These are phyloP conservation scores for Coniochaeta sp. DNA, from an alignment of 2,329 filamentous ascomycete species.

Conservation along the genomic window DNA sequence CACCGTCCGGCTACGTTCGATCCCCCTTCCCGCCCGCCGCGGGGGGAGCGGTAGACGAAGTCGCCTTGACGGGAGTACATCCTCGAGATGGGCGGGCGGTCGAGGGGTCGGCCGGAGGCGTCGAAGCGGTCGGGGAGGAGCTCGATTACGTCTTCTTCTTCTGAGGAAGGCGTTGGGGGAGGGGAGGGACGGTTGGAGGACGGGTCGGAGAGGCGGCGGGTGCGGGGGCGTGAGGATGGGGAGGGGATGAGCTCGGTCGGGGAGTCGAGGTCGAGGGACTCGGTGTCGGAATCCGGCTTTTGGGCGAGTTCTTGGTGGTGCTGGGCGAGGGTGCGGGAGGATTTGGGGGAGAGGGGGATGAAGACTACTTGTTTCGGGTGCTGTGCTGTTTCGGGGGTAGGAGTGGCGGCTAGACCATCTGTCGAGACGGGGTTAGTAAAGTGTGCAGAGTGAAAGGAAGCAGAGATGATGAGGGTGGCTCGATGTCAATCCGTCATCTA, in stretches of 20 bases:
- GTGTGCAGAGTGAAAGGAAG: not conserved
- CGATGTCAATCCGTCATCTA: not conserved
- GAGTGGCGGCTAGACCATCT: slow-evolving; percentile 11
- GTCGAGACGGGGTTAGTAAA: not conserved
- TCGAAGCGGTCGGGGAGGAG: slow-evolving; percentile 42
- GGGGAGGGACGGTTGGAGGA: slow-evolving; percentile 26
- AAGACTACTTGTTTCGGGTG: slow-evolving; percentile 38
- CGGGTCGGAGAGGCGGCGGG: slow-evolving; percentile 25
- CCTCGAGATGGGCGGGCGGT: slow-evolving; percentile 11
- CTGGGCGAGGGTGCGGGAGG: slow-evolving; percentile 34
- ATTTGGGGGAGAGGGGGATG: slow-evolving; percentile 42
- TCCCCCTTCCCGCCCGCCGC: slow-evolving; percentile 22
- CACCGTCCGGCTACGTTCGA: slow-evolving; percentile 35
- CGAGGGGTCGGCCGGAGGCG: slow-evolving; percentile 31
- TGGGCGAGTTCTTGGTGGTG: slow-evolving; percentile 28
- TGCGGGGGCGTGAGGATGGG: slow-evolving; percentile 9
- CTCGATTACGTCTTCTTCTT: slow-evolving; percentile 33
- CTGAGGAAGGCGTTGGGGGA: slow-evolving; percentile 17
- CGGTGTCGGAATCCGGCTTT: slow-evolving; percentile 3
- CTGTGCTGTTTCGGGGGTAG: slow-evolving; percentile 8
- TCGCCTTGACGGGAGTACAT: slow-evolving; percentile 32
- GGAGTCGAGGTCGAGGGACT: no score
- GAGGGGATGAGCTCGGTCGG: not conserved
- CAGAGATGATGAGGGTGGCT: not conserved
- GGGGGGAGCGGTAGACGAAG: slow-evolving; percentile 28